Base-by-base conservation (phyloP, 2,329 filamentous ascomycete species). In the Venturia effusa region DNA sequence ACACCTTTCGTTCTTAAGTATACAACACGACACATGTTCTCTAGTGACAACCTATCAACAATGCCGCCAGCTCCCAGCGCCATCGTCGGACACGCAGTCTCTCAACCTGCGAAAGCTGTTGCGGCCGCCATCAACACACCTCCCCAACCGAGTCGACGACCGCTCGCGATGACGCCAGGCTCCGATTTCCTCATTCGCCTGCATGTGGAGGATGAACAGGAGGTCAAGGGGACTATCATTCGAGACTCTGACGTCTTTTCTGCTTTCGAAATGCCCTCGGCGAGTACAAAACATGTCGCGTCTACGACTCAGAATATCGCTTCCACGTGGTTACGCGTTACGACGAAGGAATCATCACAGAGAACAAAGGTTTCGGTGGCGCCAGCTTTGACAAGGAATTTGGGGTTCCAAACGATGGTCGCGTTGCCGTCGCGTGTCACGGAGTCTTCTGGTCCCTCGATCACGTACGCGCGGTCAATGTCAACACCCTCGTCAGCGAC, bases 171-270 rank as follows among this genome's bases (percentile, higher is more conserved):
- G 30, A 34, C 51, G 8, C 30, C 51, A 68, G 70, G 22, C 68
- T 72, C 59, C 74, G 65, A 57, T 40, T n/a, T 30, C 27, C 64
- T 34, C 34, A 57, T n/a, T 27, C 37, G 43, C 13, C 22, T 22
- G 19, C 54, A n/a, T 17, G 43, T 34, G 51, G 17, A 27, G 59
- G 32, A 59, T 48, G 54, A 54, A 48, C 45, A 51, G 61, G 61
- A 27, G 27, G 61, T 55, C 19, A 61, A n/a, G 64, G 66, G 65
- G 32, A 71, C 68, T 67, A 63, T 71, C 22, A 65, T 69, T 22
- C 55, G 64, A 3, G 65, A 34, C 5, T 7, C 15, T 8, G 51
- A 57, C 13, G 15, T 19, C 10, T 39, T 15, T 11, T 39, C 37
- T 10, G 37, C 37, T 15, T 3, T 22, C 4, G 0, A n/a, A 34